Evolutionary conservation across 179 eudicot species (phyloP).

Genomic region (Camellia oleifera): DNA sequence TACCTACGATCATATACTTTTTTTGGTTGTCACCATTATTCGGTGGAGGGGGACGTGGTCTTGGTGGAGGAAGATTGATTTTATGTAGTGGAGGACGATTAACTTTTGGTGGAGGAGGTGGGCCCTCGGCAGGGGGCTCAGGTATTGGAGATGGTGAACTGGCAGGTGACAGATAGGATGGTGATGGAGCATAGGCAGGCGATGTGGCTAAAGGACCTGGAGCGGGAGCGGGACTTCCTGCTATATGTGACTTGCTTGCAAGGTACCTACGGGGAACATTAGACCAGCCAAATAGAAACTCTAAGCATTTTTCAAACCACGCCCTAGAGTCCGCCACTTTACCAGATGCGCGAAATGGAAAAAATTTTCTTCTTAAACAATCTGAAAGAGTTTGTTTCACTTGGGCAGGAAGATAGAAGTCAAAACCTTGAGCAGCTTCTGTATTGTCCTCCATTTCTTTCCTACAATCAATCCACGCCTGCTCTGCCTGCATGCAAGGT

Average conservation of each 20-base stretch:
- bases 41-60: slow-evolving; percentile 14
- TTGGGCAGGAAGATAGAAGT: slow-evolving; percentile 28
- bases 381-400: slow-evolving; percentile 28
- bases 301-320: slow-evolving; percentile 16
- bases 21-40: not conserved
- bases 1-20: slow-evolving; percentile 13
- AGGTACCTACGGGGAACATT: slow-evolving; percentile 46
- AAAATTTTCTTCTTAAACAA: slow-evolving; percentile 28
- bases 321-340: slow-evolving; percentile 7
- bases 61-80: slow-evolving; percentile 15
- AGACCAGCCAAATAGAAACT: slow-evolving; percentile 19
- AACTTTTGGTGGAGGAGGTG: slow-evolving; percentile 1
- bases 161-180: not conserved
- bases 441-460: slow-evolving; percentile 36
- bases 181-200: slow-evolving; percentile 11
- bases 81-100: slow-evolving; percentile 7
- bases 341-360: slow-evolving; percentile 1
- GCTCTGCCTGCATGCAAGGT: slow-evolving; percentile 33
- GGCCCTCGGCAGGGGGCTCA: slow-evolving; percentile 4
- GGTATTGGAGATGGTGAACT: slow-evolving; percentile 23
- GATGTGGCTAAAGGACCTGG: not conserved
- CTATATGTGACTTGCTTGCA: not conserved
- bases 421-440: slow-evolving; percentile 23
- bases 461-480: slow-evolving; percentile 34
- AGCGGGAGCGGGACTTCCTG: not conserved